phyloP scores from a whole-genome alignment of 768 basidiomycete species.

The Collybiopsis luxurians region DNA sequence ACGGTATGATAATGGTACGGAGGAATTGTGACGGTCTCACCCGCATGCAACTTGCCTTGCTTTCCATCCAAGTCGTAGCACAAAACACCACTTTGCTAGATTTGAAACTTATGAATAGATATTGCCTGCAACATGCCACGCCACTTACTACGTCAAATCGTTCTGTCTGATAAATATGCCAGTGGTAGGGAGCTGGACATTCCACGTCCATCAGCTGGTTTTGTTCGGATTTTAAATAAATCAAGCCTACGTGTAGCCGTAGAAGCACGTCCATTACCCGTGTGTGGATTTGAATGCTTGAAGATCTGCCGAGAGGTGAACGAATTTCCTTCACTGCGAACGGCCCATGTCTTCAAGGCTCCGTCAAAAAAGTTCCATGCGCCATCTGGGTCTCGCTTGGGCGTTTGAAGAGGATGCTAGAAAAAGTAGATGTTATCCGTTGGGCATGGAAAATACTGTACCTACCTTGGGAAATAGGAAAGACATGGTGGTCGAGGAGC shows the following conservation, averaged over 20 bases:
- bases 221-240: background rate
- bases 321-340: constrained; percentile 13
- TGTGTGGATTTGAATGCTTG: constrained; percentile 20
- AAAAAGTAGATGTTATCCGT: background rate
- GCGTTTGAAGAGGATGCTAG: constrained; percentile 18
- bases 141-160: constrained; percentile 20
- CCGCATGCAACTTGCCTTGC: constrained; percentile 19
- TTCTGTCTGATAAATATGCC: constrained; percentile 26
- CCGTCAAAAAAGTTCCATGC: constrained; percentile 25
- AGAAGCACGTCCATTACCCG: constrained; percentile 21
- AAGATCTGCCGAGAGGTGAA: constrained; percentile 21
- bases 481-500: constrained; percentile 14
- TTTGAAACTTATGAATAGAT: background rate
- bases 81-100: constrained; percentile 20
- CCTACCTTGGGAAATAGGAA: constrained; percentile 20
- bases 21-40: constrained; percentile 19
- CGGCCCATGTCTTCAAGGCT: constrained; percentile 20
- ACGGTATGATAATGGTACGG: constrained; percentile 22
- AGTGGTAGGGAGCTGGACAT: constrained; percentile 22
- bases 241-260: constrained; percentile 20
- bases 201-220: background rate
- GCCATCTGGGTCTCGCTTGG: constrained; percentile 19
- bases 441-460: background rate
- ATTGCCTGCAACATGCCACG: background rate
- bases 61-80: constrained; percentile 24